Base-by-base conservation (phyloP, 1,139 yeast genomes). In the Wickerhamomyces sp. region DNA sequence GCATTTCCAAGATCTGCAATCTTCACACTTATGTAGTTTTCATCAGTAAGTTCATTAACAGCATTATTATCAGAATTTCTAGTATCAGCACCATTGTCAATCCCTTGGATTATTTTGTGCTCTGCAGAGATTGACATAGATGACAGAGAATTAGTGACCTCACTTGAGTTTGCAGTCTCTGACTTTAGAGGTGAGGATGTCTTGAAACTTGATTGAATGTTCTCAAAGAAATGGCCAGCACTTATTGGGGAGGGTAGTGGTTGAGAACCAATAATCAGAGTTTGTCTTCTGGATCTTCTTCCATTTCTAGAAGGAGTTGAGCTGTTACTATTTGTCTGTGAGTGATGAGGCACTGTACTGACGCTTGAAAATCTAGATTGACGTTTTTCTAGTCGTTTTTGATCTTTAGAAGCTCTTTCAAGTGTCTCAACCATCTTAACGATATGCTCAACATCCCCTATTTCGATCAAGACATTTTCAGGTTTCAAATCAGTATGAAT, bases 401-500 rank as follows among this genome's bases (percentile, higher is more conserved):
- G 63, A 44, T 71, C 70, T 57, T 67, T 74, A 26, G 71, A 69
- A 48, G 73, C 77, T 46, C 64, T 67, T 54, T 79, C 85, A 48
- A 79, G 68, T 40, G 76, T 62, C 57, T 76, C 83, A 1, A 78
- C 81, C 69, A 76, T 70, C 51, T 71, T 71, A 14, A 83, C 85
- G 43, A 83, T 78, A 45, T 74, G 78, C 57, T 82, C 87, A 38
- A 83, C 88, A 56, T 84, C 89, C 36, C 84, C 83, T 50, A 84
- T 81, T 57, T 83, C 89, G 59, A 84, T 81, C 48, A 85, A 66
- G 4, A 85, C 80, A 62, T 85, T 85, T 60, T 85, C 94, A 0
- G 93, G 93, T 60, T 85, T 85, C 37, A 85, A 69, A 62, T 85
- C 94, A 0, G 93, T 85, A 65, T 85, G 94, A 46, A 85, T 83